These are phyloP conservation scores for Galeopsis tetrahit DNA, from an alignment of 257 asterid species.

Conservation along the genomic window DNA sequence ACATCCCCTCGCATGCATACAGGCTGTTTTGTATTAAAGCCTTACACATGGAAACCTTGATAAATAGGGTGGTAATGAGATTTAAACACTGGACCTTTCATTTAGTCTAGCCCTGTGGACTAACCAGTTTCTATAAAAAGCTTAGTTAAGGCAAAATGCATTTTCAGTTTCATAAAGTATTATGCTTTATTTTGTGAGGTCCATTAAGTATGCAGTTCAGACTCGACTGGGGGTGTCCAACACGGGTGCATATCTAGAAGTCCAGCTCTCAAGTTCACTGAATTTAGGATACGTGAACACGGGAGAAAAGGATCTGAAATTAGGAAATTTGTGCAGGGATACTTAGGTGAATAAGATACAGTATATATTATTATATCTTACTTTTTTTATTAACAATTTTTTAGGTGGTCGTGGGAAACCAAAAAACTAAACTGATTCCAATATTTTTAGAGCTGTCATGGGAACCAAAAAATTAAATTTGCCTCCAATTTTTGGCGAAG, in stretches of 20 bases:
- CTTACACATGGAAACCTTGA: too few species aligned
- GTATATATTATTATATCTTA: background rate
- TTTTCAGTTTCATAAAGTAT: background rate
- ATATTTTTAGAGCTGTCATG: background rate
- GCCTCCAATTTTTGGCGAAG: too few species aligned
- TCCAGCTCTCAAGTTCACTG: background rate
- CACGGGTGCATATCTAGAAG: background rate
- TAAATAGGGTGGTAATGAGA: too few species aligned
- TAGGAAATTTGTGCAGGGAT: background rate
- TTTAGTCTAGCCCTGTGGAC: background rate
- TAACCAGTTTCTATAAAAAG: background rate
- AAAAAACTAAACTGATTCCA: too few species aligned
- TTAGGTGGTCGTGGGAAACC: background rate
- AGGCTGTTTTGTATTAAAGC: background rate
- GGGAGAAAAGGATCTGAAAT: background rate
- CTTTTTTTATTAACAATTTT: background rate
- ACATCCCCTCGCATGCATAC: background rate
- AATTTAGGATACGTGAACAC: background rate
- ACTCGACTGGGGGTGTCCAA: background rate
- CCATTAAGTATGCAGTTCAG: background rate
- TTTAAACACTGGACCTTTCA: too few species aligned
- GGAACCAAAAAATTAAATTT: background rate
- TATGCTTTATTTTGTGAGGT: background rate
- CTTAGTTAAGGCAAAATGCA: background rate
- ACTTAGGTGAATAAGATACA: background rate